Evolutionary conservation across 2,329 filamentous ascomycete species (phyloP).

Genomic region (Lasiodiplodia hormozganensis): DNA sequence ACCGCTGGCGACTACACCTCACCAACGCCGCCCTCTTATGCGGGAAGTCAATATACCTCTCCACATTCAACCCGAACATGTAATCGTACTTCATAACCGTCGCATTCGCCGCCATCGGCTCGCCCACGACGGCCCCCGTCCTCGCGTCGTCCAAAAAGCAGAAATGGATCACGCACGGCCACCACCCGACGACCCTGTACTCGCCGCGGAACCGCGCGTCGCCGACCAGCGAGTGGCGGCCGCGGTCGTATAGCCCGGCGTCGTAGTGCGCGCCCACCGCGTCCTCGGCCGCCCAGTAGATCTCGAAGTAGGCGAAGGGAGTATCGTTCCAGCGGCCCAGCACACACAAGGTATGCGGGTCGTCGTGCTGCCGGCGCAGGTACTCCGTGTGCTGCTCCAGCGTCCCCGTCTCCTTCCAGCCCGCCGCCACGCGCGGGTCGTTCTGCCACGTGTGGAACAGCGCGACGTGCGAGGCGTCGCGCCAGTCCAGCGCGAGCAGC

Average conservation of each 20-base stretch:
- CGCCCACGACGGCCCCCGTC: slow-evolving; percentile 64
- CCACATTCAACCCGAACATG: slow-evolving; percentile 73
- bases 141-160: slow-evolving; percentile 65
- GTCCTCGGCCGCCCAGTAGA: slow-evolving; percentile 78
- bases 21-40: slow-evolving; percentile 75
- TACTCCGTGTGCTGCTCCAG: slow-evolving; percentile 78
- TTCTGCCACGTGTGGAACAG: slow-evolving; percentile 85
- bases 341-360: slow-evolving; percentile 74
- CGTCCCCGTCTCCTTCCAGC: no score
- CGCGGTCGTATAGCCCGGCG: slow-evolving; percentile 63
- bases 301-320: slow-evolving; percentile 78
- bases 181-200: slow-evolving; percentile 65
- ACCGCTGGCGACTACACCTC: slow-evolving; percentile 69
- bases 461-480: slow-evolving; percentile 67
- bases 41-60: slow-evolving; percentile 75
- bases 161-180: slow-evolving; percentile 64
- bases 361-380: slow-evolving; percentile 70
- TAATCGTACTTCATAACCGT: slow-evolving; percentile 78
- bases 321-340: slow-evolving; percentile 74
- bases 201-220: slow-evolving; percentile 62
- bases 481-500: slow-evolving; percentile 75
- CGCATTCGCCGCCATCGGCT: slow-evolving; percentile 74
- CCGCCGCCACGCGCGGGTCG: slow-evolving; percentile 78
- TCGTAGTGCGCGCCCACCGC: slow-evolving; percentile 66
- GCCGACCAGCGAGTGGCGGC: slow-evolving; percentile 67